Conservation (phyloP, 2,329 filamentous ascomycete species). For the Fusarium torulosum region DNA sequence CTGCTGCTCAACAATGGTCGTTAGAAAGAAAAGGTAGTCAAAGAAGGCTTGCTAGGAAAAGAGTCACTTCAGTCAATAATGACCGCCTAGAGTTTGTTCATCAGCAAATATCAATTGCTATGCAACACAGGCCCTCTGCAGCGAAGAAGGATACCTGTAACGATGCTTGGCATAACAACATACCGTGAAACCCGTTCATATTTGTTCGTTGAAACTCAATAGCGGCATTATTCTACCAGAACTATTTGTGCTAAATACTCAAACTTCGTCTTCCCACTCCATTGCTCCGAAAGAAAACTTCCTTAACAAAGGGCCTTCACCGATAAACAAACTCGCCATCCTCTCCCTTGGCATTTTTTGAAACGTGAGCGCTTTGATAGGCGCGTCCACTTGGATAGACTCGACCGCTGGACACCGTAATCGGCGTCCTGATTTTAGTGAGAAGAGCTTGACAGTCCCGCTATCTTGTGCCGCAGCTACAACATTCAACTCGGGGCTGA, state of each 20-base stretch:
- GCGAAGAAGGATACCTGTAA: no score
- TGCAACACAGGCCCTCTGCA: no score
- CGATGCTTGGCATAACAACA: no score
- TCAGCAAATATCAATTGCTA: no score
- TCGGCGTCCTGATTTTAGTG: conserved; percentile 59
- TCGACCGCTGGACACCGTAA: conserved; percentile 51
- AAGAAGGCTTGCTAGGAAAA: no score
- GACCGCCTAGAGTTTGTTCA: no score
- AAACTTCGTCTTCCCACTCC: conserved; percentile 54
- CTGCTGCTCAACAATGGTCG: no score
- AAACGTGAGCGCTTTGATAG: conserved; percentile 61
- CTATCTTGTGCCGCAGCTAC: conserved; percentile 68
- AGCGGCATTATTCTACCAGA: no score
- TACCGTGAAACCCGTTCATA: no score
- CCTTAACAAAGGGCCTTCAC: conserved; percentile 52
- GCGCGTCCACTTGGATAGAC: conserved; percentile 42
- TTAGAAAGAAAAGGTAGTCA: no score
- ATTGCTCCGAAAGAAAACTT: conserved; percentile 60
- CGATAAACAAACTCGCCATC: conserved; percentile 62
- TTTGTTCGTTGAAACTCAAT: no score
- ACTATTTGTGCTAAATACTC: conserved; percentile 2
- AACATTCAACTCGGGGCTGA: conserved; percentile 60
- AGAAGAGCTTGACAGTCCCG: conserved; percentile 63
- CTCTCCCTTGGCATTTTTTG: conserved; percentile 59
- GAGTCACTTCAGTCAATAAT: no score